Conservation (phyloP, 768 basidiomycete genomes). For the Candolleomyces eurysporus region DNA sequence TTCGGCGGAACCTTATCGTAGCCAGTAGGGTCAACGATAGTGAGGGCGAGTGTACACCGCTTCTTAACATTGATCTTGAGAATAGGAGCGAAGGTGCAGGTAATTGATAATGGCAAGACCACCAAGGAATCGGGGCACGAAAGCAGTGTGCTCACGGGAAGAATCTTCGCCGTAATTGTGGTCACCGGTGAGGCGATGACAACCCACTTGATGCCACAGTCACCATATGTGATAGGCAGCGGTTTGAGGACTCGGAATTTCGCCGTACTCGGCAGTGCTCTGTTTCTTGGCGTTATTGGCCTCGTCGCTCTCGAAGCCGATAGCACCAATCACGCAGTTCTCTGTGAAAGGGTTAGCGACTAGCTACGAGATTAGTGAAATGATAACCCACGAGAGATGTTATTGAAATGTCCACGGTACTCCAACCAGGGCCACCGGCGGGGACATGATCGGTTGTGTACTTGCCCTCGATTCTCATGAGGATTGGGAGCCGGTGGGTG, state of each 20-base stretch:
- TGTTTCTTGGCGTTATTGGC: conserved; percentile 96
- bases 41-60: conserved; percentile 95
- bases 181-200: conserved; percentile 92
- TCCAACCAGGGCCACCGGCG: conserved; percentile 99
- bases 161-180: conserved; percentile 91
- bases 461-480: conserved; percentile 99
- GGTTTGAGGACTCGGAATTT: conserved; percentile 74
- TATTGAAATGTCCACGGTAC: conserved; percentile 97
- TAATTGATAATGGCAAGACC: conserved; percentile 96
- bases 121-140: conserved; percentile 89
- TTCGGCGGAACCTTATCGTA: no score
- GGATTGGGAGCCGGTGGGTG: conserved; percentile 79
- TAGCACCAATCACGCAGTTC: conserved; percentile 97
- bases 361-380: neutral
- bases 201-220: conserved; percentile 93
- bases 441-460: conserved; percentile 98
- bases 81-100: conserved; percentile 95
- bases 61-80: conserved; percentile 95
- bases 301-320: conserved; percentile 92
- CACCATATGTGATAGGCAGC: conserved; percentile 79
- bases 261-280: conserved; percentile 78
- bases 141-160: conserved; percentile 95
- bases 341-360: conserved; percentile 41
- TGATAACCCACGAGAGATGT: conserved; percentile 80
- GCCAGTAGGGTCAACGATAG: conserved; percentile 87